Conservation (phyloP, 176 grass and related monocot genomes). For the Poa annua region DNA sequence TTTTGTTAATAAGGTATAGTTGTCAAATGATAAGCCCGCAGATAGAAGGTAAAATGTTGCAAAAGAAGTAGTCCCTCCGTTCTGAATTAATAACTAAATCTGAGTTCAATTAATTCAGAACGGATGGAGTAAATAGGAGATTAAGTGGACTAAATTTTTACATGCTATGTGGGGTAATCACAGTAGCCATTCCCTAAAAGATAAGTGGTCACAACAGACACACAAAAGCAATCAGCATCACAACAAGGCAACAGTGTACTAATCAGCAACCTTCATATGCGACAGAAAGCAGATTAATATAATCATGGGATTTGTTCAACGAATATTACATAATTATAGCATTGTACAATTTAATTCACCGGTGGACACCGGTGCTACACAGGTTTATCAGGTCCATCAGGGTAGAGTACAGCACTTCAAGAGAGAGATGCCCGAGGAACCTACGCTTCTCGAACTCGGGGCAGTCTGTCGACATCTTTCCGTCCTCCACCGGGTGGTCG, state of each 20-base stretch:
- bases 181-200: too few species aligned
- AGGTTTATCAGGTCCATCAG: constrained; percentile 81
- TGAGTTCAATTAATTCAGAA: too few species aligned
- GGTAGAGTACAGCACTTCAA: constrained; percentile 71
- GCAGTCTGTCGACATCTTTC: constrained; percentile 47
- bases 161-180: too few species aligned
- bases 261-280: too few species aligned
- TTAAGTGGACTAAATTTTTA: too few species aligned
- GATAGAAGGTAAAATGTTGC: neutral
- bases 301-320: neutral
- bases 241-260: neutral
- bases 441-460: constrained; percentile 55
- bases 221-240: neutral
- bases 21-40: neutral
- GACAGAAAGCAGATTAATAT: neutral
- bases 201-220: too few species aligned
- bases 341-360: constrained; percentile 33
- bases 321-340: neutral
- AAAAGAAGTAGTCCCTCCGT: too few species aligned
- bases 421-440: constrained; percentile 76
- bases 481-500: constrained; percentile 55
- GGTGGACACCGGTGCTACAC: constrained; percentile 55
- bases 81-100: too few species aligned
- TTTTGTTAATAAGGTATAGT: neutral
- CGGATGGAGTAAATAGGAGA: too few species aligned